Base-by-base conservation (phyloP, 1,284 basidiomycete species). In the Cerrena zonata region DNA sequence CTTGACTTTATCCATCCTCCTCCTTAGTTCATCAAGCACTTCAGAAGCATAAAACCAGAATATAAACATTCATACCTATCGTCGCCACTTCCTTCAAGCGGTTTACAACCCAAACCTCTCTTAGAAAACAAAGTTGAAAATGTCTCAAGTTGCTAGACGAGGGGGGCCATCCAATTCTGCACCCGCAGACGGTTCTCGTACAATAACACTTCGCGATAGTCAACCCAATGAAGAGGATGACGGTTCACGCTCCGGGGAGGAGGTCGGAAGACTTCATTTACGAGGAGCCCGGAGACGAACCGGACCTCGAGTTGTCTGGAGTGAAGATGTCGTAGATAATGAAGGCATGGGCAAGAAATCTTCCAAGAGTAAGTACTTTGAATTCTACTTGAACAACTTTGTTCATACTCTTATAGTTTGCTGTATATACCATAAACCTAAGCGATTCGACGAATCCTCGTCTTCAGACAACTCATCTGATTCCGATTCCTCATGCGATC, bases 341-440 rank as follows among this genome's bases (percentile, higher is more conserved):
- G 90, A 93, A 61, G 82, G 82, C 0, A 76, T 80, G 51, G 86
- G 85, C 12, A 80, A 77, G 70, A 92, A 92, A 67, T 88, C 86
- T 55, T 86, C 86, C 19, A 93, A 93, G 69, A 90, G 91, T 91
- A 56, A 56, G 85, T 75, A 15, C n/a, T 12, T 4, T 23, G 18
- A 15, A 19, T 13, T 37, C 23, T 21, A 18, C 25, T 26, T 25
- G 24, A 11, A 23, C 19, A 12, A 38, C 37, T 7, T 23, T n/a
- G 26, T 47, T 18, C n/a, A 41, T 3, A 46, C 12, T 5, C 10
- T 7, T 41, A 22, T 53, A 93, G 91, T 93, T 50, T 93, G 91
- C 63, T 93, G 91, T 65, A 91, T 93, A 59, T 93, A 91, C 65
- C 88, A 91, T 64, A 90, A 86, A 62, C 86, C 87, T 0, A 77